Percentiles rank a stretch among this genome's conserved stretches.
phyloP scores from a whole-genome alignment of 192 early-diverging fungal genomes.

The Thamnidium elegans region DNA sequence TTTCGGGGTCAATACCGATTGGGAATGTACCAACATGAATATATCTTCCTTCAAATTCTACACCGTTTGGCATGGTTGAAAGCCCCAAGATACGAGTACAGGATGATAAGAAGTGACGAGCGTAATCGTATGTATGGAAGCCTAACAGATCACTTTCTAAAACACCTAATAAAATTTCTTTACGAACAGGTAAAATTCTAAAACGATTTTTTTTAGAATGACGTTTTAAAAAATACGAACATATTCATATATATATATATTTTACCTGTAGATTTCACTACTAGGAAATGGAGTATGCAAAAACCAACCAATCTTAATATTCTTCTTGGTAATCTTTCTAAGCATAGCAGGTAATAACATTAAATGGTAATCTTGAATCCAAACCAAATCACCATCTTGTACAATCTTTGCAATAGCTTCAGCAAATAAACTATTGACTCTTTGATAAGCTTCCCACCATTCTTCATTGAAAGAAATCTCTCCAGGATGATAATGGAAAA shows the following conservation, averaged over 20 bases:
- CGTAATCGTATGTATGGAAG: slow-evolving; percentile 99
- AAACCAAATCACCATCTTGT: slow-evolving; percentile 85
- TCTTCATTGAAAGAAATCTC: slow-evolving; percentile 96
- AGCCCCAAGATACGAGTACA: slow-evolving; percentile 97
- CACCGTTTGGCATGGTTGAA: slow-evolving; percentile 88
- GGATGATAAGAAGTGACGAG: slow-evolving; percentile 94
- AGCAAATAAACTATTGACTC: slow-evolving; percentile 93
- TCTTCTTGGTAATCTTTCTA: slow-evolving; percentile 63
- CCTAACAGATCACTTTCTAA: slow-evolving; percentile 91
- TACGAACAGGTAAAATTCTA: slow-evolving; percentile 89
- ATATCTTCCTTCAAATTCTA: slow-evolving; percentile 88
- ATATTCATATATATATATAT: neutral
- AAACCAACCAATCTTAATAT: slow-evolving; percentile 97
- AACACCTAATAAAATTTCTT: slow-evolving; percentile 91
- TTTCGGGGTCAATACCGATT: slow-evolving; percentile 96
- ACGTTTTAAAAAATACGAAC: neutral
- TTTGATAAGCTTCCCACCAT: slow-evolving; percentile 93
- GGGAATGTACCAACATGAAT: slow-evolving; percentile 98
- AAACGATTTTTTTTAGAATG: neutral
- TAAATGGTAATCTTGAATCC: slow-evolving; percentile 97
- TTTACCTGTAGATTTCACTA: slow-evolving; percentile 91
- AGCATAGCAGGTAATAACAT: slow-evolving; percentile 93
- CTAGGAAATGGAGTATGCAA: slow-evolving; percentile 97
- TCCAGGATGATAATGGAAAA: slow-evolving; percentile 99
- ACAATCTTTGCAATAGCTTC: slow-evolving; percentile 81